These are phyloP conservation scores for Bolboschoenus planiculmis DNA, from an alignment of 176 grass and related monocot species.

Conservation along the genomic window DNA sequence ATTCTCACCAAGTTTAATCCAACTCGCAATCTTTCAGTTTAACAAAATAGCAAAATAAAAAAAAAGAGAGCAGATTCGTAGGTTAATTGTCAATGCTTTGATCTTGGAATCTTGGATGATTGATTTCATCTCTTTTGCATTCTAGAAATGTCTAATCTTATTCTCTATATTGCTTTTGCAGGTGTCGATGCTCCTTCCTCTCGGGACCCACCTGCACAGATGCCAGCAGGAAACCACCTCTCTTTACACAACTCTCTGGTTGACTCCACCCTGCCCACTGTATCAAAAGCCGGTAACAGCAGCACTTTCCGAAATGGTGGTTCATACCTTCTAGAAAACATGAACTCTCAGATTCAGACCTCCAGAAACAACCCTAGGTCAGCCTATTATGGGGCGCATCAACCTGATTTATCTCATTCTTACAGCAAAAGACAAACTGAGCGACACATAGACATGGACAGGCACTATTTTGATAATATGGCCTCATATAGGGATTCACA, in stretches of 20 bases:
- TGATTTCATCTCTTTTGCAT: background rate
- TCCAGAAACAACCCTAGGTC: conserved; percentile 61
- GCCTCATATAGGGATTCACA: conserved; percentile 49
- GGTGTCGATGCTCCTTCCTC: conserved; percentile 88
- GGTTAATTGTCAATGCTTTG: background rate
- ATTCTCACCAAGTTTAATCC: background rate
- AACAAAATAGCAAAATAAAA: background rate
- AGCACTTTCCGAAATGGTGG: conserved; percentile 61
- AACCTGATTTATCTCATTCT: conserved; percentile 59
- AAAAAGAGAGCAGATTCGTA: conserved; percentile 7
- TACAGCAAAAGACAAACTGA: conserved; percentile 75
- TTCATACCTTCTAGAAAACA: conserved; percentile 46
- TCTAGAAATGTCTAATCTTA: background rate
- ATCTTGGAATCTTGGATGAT: background rate
- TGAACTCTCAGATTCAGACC: conserved; percentile 35
- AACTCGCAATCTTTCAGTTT: background rate
- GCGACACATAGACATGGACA: conserved; percentile 57
- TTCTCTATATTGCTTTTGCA: conserved; percentile 63
- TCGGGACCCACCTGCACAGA: conserved; percentile 73
- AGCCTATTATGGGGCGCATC: conserved; percentile 56
- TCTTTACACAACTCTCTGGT: conserved; percentile 53
- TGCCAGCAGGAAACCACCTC: conserved; percentile 49
- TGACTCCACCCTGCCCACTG: conserved; percentile 59
- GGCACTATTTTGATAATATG: conserved; percentile 60
- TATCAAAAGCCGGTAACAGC: conserved; percentile 34